phyloP scores from a whole-genome alignment of 1,139 yeast species.

The Diutina siamensis region DNA sequence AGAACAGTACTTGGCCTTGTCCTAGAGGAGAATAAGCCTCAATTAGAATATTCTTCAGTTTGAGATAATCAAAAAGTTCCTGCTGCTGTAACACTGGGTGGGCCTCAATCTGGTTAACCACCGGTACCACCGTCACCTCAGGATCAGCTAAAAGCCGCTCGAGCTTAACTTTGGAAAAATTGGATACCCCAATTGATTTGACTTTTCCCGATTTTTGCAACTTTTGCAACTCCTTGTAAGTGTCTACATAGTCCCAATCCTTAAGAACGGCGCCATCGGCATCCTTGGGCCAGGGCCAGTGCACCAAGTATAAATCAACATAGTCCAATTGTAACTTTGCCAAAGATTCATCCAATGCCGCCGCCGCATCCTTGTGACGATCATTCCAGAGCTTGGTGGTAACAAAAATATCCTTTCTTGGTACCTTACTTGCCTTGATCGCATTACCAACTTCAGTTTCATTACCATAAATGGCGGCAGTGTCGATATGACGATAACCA shows the following conservation, averaged over 20 bases:
- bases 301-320: slow-evolving; percentile 73
- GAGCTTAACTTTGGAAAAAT: background rate
- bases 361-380: slow-evolving; percentile 48
- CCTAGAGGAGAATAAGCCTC: slow-evolving; percentile 83
- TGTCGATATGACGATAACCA: slow-evolving; percentile 49
- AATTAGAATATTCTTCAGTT: slow-evolving; percentile 41
- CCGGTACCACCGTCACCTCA: slow-evolving; percentile 30
- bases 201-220: slow-evolving; percentile 6
- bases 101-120: slow-evolving; percentile 60
- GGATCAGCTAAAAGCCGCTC: background rate
- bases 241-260: slow-evolving; percentile 7
- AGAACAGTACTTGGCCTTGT: slow-evolving; percentile 54
- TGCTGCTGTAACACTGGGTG: slow-evolving; percentile 69
- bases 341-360: slow-evolving; percentile 52
- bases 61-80: slow-evolving; percentile 45
- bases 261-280: background rate
- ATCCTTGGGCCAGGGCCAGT: slow-evolving; percentile 65
- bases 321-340: slow-evolving; percentile 63
- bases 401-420: slow-evolving; percentile 53
- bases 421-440: slow-evolving; percentile 27
- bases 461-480: slow-evolving; percentile 46
- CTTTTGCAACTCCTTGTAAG: slow-evolving; percentile 11
- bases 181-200: slow-evolving; percentile 3
- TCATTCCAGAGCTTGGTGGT: slow-evolving; percentile 37
- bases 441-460: slow-evolving; percentile 49